Evolutionary conservation across 352 stramenopile genomes (phyloP), one percentile per base, ranked within the genome.

Genomic region (Phytophthora sp.): DNA sequence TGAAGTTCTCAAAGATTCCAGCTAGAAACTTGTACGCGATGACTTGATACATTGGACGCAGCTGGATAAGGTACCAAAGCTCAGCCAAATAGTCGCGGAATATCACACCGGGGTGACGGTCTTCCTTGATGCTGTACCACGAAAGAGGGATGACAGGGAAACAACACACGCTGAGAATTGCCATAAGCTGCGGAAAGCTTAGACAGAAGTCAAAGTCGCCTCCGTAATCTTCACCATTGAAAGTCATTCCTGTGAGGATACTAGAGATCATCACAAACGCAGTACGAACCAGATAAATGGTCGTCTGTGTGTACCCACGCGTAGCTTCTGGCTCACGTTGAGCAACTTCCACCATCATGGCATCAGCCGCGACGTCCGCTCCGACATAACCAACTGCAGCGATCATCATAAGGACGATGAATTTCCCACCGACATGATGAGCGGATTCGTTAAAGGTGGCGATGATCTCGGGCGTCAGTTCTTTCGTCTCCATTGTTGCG

Each of bases 141-240:
- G 69, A 77, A 30, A 79, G 53, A 15, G 75, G 71, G 16, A 85
- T 73, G 18, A 85, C 57, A 7, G 73, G 71, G 11, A 73, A 59
- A n/a, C 57, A 63, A 26, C 46, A 78, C 20, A 80, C 61, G 7
- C 58, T 69, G 13, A 80, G 58, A 36, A 82, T 76, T 0, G 73
- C 24, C 76, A 84, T 82, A 0, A 81, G 42, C 31, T 70, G 50
- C 1, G 72, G 67, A 53, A 84, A 82, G 21, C 55, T 68, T 2
- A 84, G 50, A 29, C 62, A 80, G 51, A 82, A 84, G 52, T 79
- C 54, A 15, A 88, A 82, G 38, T 73, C 50, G 7, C 78, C 76
- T 8, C 76, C 76, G 39, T 84, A 87, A 15, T 83, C 41, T 15
- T 69, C 56, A 15, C 73, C 73, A 60, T 87, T 87, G 68, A 84